Percentiles rank a stretch among this genome's conserved stretches.
Conservation (phyloP, 2,329 filamentous ascomycete genomes). For the Hortaea sp. region DNA sequence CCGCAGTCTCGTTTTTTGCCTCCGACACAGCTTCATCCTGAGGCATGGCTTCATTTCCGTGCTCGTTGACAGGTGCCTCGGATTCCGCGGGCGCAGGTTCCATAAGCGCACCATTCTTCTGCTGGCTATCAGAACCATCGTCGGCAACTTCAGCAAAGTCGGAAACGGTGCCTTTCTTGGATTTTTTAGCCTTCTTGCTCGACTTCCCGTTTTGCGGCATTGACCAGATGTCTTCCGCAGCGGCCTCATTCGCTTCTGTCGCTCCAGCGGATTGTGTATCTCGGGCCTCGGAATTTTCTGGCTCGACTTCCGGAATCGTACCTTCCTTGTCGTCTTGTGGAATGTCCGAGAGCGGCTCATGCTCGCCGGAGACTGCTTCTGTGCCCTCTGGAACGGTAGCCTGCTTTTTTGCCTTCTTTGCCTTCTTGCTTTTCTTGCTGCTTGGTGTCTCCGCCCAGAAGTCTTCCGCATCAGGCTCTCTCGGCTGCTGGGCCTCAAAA, state of each 20-base stretch:
- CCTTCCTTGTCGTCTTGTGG: too few species aligned
- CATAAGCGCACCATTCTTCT: neutral
- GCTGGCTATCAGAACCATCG: neutral
- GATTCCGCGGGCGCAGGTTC: too few species aligned
- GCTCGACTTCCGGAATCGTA: too few species aligned
- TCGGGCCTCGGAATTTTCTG: too few species aligned
- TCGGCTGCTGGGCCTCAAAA: neutral
- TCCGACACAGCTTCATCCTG: too few species aligned
- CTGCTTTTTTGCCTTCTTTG: neutral
- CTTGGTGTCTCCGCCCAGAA: neutral
- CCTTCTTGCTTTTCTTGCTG: neutral
- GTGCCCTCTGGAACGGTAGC: neutral
- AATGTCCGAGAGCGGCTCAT: too few species aligned
- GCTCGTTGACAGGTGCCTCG: too few species aligned
- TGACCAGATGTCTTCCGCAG: neutral
- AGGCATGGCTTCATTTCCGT: too few species aligned
- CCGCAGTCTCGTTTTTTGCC: neutral
- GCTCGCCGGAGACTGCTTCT: too few species aligned
- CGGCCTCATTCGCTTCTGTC: neutral
- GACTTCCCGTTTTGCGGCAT: conserved; percentile 8
- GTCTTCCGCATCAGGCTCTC: neutral
- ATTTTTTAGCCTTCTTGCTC: conserved; percentile 23
- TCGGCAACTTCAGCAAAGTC: neutral
- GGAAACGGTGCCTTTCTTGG: conserved; percentile 3
- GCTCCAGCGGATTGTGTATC: neutral